Evolutionary conservation across 2,329 filamentous ascomycete genomes (phyloP), one percentile per base, ranked within the genome.

Genomic region (Botrytis cinerea): DNA sequence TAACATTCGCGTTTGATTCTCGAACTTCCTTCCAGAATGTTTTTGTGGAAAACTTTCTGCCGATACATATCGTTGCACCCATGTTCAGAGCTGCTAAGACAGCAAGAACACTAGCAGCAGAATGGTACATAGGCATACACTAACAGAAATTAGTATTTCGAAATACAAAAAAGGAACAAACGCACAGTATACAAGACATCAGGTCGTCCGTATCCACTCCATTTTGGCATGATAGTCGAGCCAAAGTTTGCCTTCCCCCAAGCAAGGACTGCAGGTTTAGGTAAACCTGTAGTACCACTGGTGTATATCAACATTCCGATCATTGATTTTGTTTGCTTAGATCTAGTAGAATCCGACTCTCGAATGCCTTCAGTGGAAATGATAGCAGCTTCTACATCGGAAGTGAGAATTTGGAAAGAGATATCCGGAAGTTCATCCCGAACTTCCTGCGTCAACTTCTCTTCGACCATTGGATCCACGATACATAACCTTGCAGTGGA

Each of bases 51-150:
- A 97, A 97, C 78, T 91, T 93, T 77, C 89, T 90, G 64, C 92
- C 92, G 25, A 97, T 83, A 40, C 92, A 88, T 70, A 95, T 84
- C 0, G 93, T 92, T 54, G 86, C 87, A 60, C 91, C 91, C 0
- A 83, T 82, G 71, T 86, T 81, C 46, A 96, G 81, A 38, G 88
- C 87, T 64, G 89, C 85, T 66, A 86, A 82, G 73, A 95, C 88
- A 38, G 91, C 93, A 61, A 97, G 86, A 10, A 96, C 78, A 7
- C 89, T 84, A 20, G 92, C 94, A 0, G 94, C 93, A 59, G 92
- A 91, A 83, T 97, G 94, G 80, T 97, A 97, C 10, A 97, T 86
- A 0, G 94, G 94, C 93, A 97, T 97, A 73, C 91, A 91, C 91
- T 93, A 63, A 35, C 18, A 48, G 48, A 16, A 43, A 32, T 51